phyloP scores from a whole-genome alignment of 2,329 filamentous ascomycete species.

The Cladophialophora carrionii region DNA sequence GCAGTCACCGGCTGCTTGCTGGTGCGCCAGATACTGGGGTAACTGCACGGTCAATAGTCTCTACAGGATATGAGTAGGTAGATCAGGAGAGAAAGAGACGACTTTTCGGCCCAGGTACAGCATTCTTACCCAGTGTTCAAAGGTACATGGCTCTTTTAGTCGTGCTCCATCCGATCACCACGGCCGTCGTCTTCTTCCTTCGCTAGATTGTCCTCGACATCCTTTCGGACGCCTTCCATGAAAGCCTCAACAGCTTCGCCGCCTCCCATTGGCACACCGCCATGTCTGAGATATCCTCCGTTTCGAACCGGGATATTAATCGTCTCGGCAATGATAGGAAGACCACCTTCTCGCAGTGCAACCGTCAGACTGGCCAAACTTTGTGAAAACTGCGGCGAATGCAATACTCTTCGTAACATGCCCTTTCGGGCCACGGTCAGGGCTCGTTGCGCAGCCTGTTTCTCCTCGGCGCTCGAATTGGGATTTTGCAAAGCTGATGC shows the following conservation, averaged over 20 bases:
- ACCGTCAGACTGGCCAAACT: constrained; percentile 82
- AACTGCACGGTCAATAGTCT: background rate
- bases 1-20: background rate
- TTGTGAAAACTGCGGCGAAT: constrained; percentile 89
- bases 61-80: background rate
- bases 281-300: constrained; percentile 76
- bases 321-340: constrained; percentile 87
- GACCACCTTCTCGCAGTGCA: constrained; percentile 83
- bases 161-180: constrained; percentile 50
- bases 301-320: constrained; percentile 79
- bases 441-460: constrained; percentile 67
- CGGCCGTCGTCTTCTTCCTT: constrained; percentile 39
- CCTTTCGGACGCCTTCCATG: constrained; percentile 82
- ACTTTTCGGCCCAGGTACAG: background rate
- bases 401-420: constrained; percentile 77
- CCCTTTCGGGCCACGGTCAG: constrained; percentile 79
- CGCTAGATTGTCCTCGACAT: constrained; percentile 56
- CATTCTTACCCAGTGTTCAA: background rate
- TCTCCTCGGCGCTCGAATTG: constrained; percentile 62
- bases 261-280: constrained; percentile 81
- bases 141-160: constrained; percentile 32
- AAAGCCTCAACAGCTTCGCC: constrained; percentile 90
- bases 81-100: background rate
- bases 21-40: background rate
- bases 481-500: constrained; percentile 68